Conservation (phyloP, 1,284 basidiomycete species). For the Apiotrichum sp. region DNA sequence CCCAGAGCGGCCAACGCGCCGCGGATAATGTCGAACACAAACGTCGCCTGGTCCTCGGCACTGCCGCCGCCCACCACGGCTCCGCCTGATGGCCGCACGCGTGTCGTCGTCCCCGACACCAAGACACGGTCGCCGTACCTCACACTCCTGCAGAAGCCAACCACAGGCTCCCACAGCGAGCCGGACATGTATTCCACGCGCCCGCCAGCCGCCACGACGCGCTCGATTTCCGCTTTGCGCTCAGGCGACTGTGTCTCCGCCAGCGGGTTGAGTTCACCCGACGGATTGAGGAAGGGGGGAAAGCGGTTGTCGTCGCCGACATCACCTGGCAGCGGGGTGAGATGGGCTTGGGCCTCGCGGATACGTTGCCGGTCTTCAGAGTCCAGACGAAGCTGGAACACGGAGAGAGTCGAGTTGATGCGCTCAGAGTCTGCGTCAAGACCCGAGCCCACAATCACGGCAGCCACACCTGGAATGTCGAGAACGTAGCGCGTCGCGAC, state of each 20-base stretch:
- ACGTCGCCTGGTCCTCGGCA: slow-evolving; percentile 8
- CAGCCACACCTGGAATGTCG: slow-evolving; percentile 11
- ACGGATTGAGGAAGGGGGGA: slow-evolving; percentile 7
- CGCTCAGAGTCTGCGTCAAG: slow-evolving; percentile 1
- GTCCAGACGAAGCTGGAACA: slow-evolving; percentile 3
- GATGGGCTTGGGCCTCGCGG: neutral
- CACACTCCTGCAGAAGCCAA: slow-evolving; percentile 9
- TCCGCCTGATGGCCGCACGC: slow-evolving; percentile 3
- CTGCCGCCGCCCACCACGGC: slow-evolving; percentile 5
- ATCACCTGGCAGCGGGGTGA: neutral
- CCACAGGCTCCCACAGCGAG: slow-evolving; percentile 10
- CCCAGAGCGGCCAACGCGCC: slow-evolving; percentile 13
- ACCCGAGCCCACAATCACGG: slow-evolving; percentile 4
- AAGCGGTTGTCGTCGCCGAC: slow-evolving; percentile 12
- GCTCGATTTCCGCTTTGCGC: slow-evolving; percentile 5
- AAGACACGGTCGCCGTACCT: slow-evolving; percentile 5
- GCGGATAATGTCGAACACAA: slow-evolving; percentile 18
- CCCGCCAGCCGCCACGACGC: neutral
- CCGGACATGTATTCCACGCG: slow-evolving; percentile 7
- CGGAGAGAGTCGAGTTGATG: neutral
- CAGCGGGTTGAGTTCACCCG: neutral
- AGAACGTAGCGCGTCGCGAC: slow-evolving; percentile 17
- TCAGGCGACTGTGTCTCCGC: neutral
- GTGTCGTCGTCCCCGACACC: slow-evolving; percentile 13
- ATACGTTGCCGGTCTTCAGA: slow-evolving; percentile 1